A percentile compares a stretch with the other conserved stretches of the same genome.
These are phyloP conservation scores for Teratosphaeria pseudoeucalypti DNA, from an alignment of 2,329 filamentous ascomycete genomes.

Conservation along the genomic window DNA sequence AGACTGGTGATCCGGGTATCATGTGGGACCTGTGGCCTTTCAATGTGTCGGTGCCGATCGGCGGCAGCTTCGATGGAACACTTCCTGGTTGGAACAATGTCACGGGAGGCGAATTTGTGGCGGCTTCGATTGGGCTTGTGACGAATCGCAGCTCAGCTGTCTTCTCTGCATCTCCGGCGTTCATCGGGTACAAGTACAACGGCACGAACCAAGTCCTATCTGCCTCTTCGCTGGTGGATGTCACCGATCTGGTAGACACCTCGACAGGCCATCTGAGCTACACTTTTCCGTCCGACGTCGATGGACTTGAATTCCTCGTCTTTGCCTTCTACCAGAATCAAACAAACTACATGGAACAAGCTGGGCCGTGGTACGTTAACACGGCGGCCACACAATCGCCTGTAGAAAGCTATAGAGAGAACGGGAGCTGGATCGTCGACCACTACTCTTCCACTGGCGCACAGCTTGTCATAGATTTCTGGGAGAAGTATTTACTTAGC, in stretches of 20 bases:
- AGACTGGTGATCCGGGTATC: conserved; percentile 25
- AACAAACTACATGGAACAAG: conserved; percentile 22
- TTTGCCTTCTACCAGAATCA: conserved; percentile 25
- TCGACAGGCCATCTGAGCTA: conserved; percentile 12
- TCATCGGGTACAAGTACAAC: conserved; percentile 4
- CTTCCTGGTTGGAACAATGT: background rate
- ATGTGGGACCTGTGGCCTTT: conserved; percentile 22
- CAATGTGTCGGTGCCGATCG: background rate
- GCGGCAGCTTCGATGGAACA: background rate
- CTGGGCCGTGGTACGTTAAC: conserved; percentile 17
- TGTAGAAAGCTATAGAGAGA: conserved; percentile 16
- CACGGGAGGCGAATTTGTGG: conserved; percentile 18
- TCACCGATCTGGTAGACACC: conserved; percentile 17
- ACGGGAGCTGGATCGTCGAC: conserved; percentile 26
- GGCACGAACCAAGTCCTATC: conserved; percentile 16
- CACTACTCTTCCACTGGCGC: conserved; percentile 25
- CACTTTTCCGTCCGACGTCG: conserved; percentile 12
- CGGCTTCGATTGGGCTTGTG: conserved; percentile 13
- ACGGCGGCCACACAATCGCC: conserved; percentile 14
- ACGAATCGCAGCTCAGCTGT: conserved; percentile 4
- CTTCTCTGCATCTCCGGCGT: background rate
- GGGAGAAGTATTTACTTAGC: conserved; percentile 23
- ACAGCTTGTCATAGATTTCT: conserved; percentile 21
- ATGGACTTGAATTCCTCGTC: conserved; percentile 14
- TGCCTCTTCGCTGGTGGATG: conserved; percentile 16